Evolutionary conservation across 805 yeast genomes (phyloP), one percentile per base, ranked within the genome.

Genomic region (Lipomyces chichibuensis): DNA sequence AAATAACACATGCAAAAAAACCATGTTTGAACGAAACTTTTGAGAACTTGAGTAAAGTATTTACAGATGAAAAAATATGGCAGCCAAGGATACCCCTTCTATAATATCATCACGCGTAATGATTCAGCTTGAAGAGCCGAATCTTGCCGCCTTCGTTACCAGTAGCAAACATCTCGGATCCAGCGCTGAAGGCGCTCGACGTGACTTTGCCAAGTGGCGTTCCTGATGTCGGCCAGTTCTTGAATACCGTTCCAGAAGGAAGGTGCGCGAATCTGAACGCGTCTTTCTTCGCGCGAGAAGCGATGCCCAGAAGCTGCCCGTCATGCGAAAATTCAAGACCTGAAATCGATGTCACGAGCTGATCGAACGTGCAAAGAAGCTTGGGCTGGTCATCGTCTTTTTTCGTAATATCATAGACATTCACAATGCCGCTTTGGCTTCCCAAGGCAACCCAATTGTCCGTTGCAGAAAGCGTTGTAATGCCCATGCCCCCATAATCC

Each of bases 121-220:
- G 97, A 74, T 91, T 89, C 65, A 95, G 77, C 75, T 89, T 85
- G 96, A 97, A 95, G 64, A 95, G 82, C 72, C 98, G 87, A 8
- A 89, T 95, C 75, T 86, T 88, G 9, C 99, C 99, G 32, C 87
- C 91, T 74, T 91, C 96, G 74, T 93, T 94, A 69, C 97, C 99
- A 0, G 92, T 85, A 20, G 93, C 91, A 59, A 95, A 77, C 88
- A 93, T 86, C 78, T 91, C 95, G 66, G 88, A 86, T 69, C 86
- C 85, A 33, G 95, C 92, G 55, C 96, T 87, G 78, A 94, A 94
- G 17, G 87, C 85, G 2, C 87, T 88, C 20, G 88, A 79, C 0
- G 97, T 91, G 43, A 95, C 97, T 72, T 89, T 87, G n/a, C 99
- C 99, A 72, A 95, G 83, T 11, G 99, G 98, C 0, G 99, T 94